phyloP scores from a whole-genome alignment of 371 early-diverging fungal species.

The Blakeslea trispora region DNA sequence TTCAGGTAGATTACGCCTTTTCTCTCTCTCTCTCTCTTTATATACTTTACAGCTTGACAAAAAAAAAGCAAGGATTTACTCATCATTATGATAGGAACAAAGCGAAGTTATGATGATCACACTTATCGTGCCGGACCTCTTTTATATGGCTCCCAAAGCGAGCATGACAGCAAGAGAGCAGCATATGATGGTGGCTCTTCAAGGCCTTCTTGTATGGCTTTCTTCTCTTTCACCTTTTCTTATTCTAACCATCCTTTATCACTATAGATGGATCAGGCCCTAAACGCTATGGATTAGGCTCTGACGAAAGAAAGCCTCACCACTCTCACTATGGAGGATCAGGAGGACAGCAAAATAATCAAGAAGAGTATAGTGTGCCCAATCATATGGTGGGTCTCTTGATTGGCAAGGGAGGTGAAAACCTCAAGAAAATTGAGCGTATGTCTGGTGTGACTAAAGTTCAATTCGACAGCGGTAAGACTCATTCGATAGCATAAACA shows the following conservation, averaged over 20 bases:
- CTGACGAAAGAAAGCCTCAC: conserved; percentile 39
- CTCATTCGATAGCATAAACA: no score
- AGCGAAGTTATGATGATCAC: conserved; percentile 35
- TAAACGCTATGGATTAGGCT: conserved; percentile 61
- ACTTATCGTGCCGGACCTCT: conserved; percentile 20
- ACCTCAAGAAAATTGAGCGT: conserved; percentile 77
- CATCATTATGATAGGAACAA: no score
- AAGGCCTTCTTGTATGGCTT: conserved; percentile 32
- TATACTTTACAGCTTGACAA: no score
- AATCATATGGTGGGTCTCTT: conserved; percentile 78
- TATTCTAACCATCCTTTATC: background rate
- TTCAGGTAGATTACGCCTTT: background rate
- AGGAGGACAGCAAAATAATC: conserved; percentile 25
- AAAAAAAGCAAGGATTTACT: no score
- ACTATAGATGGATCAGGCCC: conserved; percentile 22
- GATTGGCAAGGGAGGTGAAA: conserved; percentile 86
- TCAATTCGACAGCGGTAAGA: conserved; percentile 68
- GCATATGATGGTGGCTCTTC: conserved; percentile 44
- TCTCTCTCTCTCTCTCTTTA: conserved; percentile 6
- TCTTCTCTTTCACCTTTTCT: background rate
- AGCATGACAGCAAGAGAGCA: conserved; percentile 51
- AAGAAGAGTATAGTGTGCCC: conserved; percentile 63
- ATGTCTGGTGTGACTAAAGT: conserved; percentile 66
- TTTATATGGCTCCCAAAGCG: conserved; percentile 32
- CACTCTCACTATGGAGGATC: conserved; percentile 2